Conservation (phyloP, 345 rosid species). For the Erodium maritimum region DNA sequence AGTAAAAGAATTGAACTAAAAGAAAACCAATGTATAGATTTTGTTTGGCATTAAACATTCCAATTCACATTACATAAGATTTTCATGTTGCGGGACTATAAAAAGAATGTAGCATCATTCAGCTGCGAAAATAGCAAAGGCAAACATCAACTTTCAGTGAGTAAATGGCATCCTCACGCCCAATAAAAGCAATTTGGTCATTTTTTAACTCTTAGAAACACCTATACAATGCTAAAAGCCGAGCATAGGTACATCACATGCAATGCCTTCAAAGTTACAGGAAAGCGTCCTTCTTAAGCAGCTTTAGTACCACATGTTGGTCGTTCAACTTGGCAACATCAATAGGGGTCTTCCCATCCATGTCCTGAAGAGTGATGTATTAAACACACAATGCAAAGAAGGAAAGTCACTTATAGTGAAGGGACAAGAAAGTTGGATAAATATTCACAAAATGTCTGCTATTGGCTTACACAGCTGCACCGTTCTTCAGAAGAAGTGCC, state of each 20-base stretch:
- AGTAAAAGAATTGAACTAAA: too few species aligned
- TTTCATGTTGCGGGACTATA: too few species aligned
- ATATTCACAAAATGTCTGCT: not conserved
- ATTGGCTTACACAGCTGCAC: constrained; percentile 90
- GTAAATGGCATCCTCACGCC: too few species aligned
- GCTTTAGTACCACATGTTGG: constrained; percentile 82
- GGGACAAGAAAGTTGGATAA: not conserved
- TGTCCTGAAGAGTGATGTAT: constrained; percentile 79
- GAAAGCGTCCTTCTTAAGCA: constrained; percentile 96
- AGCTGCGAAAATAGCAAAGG: too few species aligned
- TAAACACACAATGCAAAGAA: not conserved
- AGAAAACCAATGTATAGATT: not conserved
- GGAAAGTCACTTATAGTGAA: too few species aligned
- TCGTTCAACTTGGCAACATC: constrained; percentile 92
- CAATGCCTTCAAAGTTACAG: constrained; percentile 27
- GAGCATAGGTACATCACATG: not conserved
- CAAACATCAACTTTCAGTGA: too few species aligned
- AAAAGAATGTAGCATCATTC: too few species aligned
- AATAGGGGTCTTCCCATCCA: constrained; percentile 94
- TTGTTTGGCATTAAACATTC: not conserved
- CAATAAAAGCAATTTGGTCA: too few species aligned
- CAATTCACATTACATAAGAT: not conserved
- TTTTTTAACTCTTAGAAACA: too few species aligned
- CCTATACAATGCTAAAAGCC: not conserved
- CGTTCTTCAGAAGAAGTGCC: constrained; percentile 69